Conservation (phyloP, 768 basidiomycete species). For the Phylloporus sp. region DNA sequence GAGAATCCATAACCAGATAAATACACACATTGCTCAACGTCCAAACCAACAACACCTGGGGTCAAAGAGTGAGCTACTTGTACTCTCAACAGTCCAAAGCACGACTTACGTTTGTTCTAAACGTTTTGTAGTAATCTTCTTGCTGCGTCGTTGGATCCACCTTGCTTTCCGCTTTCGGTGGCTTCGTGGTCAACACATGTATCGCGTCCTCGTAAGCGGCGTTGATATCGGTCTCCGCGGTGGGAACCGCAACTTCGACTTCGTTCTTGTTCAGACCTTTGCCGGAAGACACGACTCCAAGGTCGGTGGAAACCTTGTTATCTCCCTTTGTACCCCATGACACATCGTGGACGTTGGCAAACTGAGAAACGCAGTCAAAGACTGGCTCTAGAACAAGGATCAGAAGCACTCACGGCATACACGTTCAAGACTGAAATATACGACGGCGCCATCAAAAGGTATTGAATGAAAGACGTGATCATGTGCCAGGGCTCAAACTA, state of each 20-base stretch:
- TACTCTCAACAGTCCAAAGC: not conserved
- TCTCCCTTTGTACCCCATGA: slow-evolving; percentile 97
- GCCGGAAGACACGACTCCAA: slow-evolving; percentile 72
- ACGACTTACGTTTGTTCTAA: slow-evolving; percentile 75
- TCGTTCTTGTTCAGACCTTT: slow-evolving; percentile 63
- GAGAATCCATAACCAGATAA: slow-evolving; percentile 18
- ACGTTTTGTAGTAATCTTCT: slow-evolving; percentile 85
- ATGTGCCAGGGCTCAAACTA: slow-evolving; percentile 98
- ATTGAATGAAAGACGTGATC: slow-evolving; percentile 95
- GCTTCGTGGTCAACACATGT: slow-evolving; percentile 71
- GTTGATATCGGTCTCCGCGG: slow-evolving; percentile 85
- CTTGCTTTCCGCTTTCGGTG: slow-evolving; percentile 66
- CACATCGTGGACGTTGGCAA: slow-evolving; percentile 86
- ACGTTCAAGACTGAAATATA: slow-evolving; percentile 94
- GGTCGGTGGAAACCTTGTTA: slow-evolving; percentile 79
- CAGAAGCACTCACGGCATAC: slow-evolving; percentile 52
- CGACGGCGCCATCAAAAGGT: slow-evolving; percentile 86
- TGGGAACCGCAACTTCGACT: slow-evolving; percentile 84
- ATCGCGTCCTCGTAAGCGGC: slow-evolving; percentile 90
- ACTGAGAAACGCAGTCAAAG: slow-evolving; percentile 37
- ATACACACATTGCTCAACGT: slow-evolving; percentile 72
- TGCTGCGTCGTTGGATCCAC: slow-evolving; percentile 60
- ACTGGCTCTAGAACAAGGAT: not conserved
- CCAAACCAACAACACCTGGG: slow-evolving; percentile 80
- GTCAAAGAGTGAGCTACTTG: slow-evolving; percentile 11